Evolutionary conservation across 202 grass and related monocot species (phyloP).

Genomic region (Panicum virgatum): DNA sequence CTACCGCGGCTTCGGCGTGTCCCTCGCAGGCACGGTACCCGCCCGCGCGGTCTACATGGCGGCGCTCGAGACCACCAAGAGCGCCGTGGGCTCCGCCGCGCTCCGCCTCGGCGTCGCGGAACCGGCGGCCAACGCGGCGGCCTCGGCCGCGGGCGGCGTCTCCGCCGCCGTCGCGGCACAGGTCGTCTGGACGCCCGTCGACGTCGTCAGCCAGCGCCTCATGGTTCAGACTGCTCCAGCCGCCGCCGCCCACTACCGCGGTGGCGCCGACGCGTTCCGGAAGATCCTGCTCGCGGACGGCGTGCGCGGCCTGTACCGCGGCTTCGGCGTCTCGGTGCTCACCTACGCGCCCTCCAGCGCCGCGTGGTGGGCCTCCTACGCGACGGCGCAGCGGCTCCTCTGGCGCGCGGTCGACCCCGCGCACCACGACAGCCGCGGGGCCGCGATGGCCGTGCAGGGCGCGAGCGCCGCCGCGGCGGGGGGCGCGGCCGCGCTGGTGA

Average conservation of each 20-base stretch:
- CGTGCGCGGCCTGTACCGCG: slow-evolving; percentile 77
- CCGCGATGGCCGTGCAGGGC: slow-evolving; percentile 74
- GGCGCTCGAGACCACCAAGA: slow-evolving; percentile 90
- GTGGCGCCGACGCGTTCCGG: slow-evolving; percentile 66
- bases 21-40: slow-evolving; percentile 82
- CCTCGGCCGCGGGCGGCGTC: slow-evolving; percentile 70
- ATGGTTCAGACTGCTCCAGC: slow-evolving; percentile 69
- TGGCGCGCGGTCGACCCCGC: slow-evolving; percentile 56
- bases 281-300: slow-evolving; percentile 79
- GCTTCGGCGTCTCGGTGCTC: slow-evolving; percentile 88
- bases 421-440: slow-evolving; percentile 31
- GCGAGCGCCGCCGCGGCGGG: slow-evolving; percentile 80
- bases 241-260: slow-evolving; percentile 46
- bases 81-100: slow-evolving; percentile 68
- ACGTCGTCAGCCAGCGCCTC: slow-evolving; percentile 90
- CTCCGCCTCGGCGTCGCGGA: slow-evolving; percentile 64
- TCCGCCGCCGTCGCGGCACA: slow-evolving; percentile 83
- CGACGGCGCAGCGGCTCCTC: slow-evolving; percentile 67
- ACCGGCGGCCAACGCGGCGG: slow-evolving; percentile 54
- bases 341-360: slow-evolving; percentile 89
- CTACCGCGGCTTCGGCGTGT: slow-evolving; percentile 90
- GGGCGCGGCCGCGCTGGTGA: slow-evolving; percentile 69
- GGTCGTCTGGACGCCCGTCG: slow-evolving; percentile 92
- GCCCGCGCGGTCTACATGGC: slow-evolving; percentile 96
- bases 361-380: slow-evolving; percentile 72